Evolutionary conservation across 202 grass and related monocot species (phyloP), one percentile per base, ranked within the genome.

Genomic region (Hordeum pubiflorum): DNA sequence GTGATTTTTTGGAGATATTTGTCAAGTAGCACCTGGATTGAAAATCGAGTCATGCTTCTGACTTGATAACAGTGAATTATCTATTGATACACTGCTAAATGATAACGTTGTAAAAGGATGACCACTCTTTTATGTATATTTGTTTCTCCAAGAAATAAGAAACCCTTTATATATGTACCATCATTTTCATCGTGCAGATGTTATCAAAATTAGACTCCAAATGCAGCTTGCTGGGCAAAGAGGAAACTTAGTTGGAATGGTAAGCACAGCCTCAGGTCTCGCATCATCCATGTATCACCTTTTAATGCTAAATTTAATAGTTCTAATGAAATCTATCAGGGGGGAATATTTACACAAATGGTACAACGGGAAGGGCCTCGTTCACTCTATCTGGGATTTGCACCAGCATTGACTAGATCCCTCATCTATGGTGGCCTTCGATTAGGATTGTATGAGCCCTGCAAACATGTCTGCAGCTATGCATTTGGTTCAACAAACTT

Each of bases 151-250:
- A 37, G 38, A 40, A 69, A 67, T 77, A 76, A 79, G 62, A 58
- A 29, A 68, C 52, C 81, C 17, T 57, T 89, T 83, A 80, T 84
- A 74, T 87, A 78, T 39, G 76, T 79, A 41, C 40, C 26, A 78
- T 84, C 65, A 76, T 81, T 64, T 79, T 84, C 36, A 15, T 82
- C 46, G n/a, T 94, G 86, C 90, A 98, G 95, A 98, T 94, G 95
- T 98, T 89, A 63, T 98, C 68, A 94, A 98, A 98, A 90, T 98
- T 77, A 90, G 95, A 82, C 95, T 98, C 56, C 95, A 98, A 83
- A 94, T 98, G 92, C 95, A 98, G 76, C 92, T 94, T 69, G 86
- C 86, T 86, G 92, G 95, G 58, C 90, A 98, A 78, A 98, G 84
- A 86, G 95, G 95, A 71, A 86, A 84, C 58, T 93, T 98, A 88